Percentiles rank a stretch among this genome's conserved stretches.
Conservation (phyloP, 305 asterid genomes). For the Solanum chacoense region DNA sequence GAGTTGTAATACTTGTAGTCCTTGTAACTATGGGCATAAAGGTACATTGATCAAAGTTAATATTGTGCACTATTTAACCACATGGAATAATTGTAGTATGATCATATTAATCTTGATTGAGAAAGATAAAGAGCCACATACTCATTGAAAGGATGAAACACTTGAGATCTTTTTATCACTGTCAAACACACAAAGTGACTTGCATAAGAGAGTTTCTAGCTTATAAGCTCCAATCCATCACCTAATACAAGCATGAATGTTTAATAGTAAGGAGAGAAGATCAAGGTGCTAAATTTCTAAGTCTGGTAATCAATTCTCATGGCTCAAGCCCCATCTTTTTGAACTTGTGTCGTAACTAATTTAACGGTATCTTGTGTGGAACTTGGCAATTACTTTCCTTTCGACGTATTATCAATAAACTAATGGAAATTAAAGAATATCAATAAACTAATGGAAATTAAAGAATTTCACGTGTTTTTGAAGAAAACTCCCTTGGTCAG, state of each 20-base stretch:
- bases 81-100: neutral
- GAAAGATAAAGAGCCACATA: neutral
- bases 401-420: neutral
- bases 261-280: neutral
- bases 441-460: neutral
- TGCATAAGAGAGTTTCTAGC: neutral
- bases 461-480: neutral
- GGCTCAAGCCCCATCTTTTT: neutral
- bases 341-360: neutral
- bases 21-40: neutral
- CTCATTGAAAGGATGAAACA: neutral
- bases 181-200: neutral
- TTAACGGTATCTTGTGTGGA: neutral
- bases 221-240: neutral
- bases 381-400: neutral
- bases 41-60: neutral
- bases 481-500: neutral
- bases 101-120: neutral
- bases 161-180: neutral
- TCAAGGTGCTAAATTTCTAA: neutral
- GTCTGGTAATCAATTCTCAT: neutral
- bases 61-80: neutral
- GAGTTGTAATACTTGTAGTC: neutral
- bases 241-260: neutral
- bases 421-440: neutral